Evolutionary conservation across 805 yeast species (phyloP).

Genomic region (Candida tibetensis): DNA sequence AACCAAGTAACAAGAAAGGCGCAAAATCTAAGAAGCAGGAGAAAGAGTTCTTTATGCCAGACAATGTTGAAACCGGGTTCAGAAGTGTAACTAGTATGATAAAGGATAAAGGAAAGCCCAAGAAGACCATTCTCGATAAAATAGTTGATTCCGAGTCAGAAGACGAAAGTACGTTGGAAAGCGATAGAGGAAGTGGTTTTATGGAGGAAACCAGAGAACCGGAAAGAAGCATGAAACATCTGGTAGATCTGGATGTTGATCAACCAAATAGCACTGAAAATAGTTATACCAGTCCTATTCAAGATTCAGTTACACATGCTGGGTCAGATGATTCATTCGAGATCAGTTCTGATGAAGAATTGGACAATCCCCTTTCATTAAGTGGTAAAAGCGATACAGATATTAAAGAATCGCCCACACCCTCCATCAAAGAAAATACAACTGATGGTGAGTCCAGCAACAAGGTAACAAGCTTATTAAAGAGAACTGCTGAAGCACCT

Average conservation of each 20-base stretch:
- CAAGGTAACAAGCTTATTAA: neutral
- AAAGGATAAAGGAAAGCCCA: constrained; percentile 10
- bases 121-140: constrained; percentile 12
- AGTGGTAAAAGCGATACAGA: neutral
- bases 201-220: no score
- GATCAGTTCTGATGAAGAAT: constrained; percentile 4
- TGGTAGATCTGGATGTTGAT: no score
- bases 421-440: neutral
- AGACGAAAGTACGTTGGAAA: neutral
- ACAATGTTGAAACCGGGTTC: constrained; percentile 65
- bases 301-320: no score
- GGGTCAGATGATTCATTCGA: neutral
- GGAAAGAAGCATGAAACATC: no score
- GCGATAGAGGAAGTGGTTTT: neutral
- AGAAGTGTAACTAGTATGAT: constrained; percentile 50
- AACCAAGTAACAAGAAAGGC: constrained; percentile 11
- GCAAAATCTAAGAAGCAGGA: constrained; percentile 14
- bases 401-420: neutral
- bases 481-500: neutral
- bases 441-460: neutral
- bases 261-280: constrained; percentile 1
- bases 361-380: neutral
- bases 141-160: constrained; percentile 13
- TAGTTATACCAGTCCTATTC: neutral
- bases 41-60: constrained; percentile 71